Percentiles rank a stretch among this genome's conserved stretches.
Evolutionary conservation across 2,329 filamentous ascomycete species (phyloP).

Genomic region (Cryphonectria carpinicola): DNA sequence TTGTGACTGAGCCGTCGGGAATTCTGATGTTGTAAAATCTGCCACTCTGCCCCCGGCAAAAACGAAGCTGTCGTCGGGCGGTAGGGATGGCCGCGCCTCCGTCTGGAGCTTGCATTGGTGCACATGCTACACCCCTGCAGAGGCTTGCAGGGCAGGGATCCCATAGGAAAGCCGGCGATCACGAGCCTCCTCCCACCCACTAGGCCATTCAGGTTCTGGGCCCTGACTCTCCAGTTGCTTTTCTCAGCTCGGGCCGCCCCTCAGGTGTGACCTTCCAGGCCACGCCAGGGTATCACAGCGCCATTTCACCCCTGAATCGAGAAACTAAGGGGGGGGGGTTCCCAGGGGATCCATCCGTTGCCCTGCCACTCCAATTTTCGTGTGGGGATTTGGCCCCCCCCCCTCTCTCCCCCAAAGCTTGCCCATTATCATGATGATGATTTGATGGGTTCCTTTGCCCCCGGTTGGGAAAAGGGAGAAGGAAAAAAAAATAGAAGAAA

Average conservation of each 20-base stretch:
- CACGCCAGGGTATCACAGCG: not conserved
- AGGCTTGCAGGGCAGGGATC: not conserved
- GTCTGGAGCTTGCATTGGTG: slow-evolving; percentile 4
- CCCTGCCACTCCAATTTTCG: slow-evolving; percentile 27
- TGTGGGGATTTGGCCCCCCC: not conserved
- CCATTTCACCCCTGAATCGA: slow-evolving; percentile 8
- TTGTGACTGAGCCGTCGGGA: not conserved
- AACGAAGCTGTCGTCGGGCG: slow-evolving; percentile 17
- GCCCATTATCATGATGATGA: not conserved
- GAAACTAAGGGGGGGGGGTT: not conserved
- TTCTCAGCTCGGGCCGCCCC: slow-evolving; percentile 27
- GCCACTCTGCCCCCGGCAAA: slow-evolving; percentile 21
- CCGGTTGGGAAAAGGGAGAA: not conserved
- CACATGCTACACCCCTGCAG: not conserved
- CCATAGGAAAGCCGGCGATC: not conserved
- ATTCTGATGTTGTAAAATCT: slow-evolving; percentile 18
- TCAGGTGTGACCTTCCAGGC: slow-evolving; percentile 11
- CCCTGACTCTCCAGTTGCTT: not conserved
- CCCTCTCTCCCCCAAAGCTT: not conserved
- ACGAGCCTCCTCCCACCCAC: not conserved
- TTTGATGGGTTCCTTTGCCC: not conserved
- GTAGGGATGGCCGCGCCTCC: slow-evolving; percentile 13
- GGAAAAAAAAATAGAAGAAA: not conserved
- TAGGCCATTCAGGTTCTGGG: not conserved
- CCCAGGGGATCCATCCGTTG: slow-evolving; percentile 24